Base-by-base conservation (phyloP, 148 eudicot genomes). In the Nepenthes gracilis region DNA sequence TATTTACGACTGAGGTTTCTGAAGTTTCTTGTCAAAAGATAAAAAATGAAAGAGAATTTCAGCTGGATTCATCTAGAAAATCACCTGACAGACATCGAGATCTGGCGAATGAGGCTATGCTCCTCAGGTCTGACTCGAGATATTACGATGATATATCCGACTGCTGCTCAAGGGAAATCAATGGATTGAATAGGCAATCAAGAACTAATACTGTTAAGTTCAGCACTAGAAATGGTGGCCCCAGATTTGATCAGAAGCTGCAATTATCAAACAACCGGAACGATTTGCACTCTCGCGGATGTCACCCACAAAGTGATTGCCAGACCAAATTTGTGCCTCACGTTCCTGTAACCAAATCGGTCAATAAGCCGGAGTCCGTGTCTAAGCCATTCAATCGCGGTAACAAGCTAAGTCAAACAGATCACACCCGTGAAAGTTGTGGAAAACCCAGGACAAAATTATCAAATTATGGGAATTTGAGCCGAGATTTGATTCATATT, bases 391-490 rank as follows among this genome's bases (percentile, higher is more conserved):
- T 54, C 60, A 71, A 80, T 69, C 81, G 83, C 47, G 77, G 77
- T 43, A 82, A 60, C 64, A 87, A 77, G 71, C 72, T 72, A 57
- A 75, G 66, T 74, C 88, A 80, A 65, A 57, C 62, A 32, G 89
- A 85, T 54, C 68, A 69, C 32, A 6, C 47, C 33, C 86, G 88
- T 54, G 88, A 88, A 47, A 74, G 43, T 61, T 54, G 67, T 73
- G 88, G 77, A 59, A 76, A 83, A 73, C 63, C 77, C 43, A 85
- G 83, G 73, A 77, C 71, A 78, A 88, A 83, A 72, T 68, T 68
- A 57, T 64, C 67, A 32, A 70, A 51, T 59, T 81, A 77, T 61
- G 65, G 65, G 62, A 78, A 68, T 75, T 49, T 54, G 67, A 69
- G 67, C 38, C 72, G 81, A 67, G 85, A 83, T 62, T 64, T 59